Evolutionary conservation across 306 rosid genomes (phyloP).

Genomic region (Cucurbita ficifolia): DNA sequence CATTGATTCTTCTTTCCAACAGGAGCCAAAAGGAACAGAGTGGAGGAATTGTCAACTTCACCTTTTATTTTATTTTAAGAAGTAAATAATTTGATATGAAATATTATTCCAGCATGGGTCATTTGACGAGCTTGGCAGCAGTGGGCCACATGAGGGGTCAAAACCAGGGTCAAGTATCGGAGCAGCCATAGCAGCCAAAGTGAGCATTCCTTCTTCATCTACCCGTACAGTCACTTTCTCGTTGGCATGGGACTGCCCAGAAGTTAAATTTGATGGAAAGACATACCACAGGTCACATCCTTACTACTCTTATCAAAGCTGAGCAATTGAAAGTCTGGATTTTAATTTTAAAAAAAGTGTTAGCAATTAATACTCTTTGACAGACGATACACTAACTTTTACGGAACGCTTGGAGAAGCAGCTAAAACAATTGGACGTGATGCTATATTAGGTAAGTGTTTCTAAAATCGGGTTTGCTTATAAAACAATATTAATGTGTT

Average conservation of each 20-base stretch:
- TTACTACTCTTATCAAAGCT: no score
- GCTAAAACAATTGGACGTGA: conserved; percentile 65
- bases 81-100: neutral
- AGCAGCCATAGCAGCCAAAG: conserved; percentile 86
- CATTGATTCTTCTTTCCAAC: neutral
- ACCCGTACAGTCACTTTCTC: conserved; percentile 68
- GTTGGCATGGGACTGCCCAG: conserved; percentile 91
- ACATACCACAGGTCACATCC: conserved; percentile 47
- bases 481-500: neutral
- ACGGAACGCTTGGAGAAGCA: conserved; percentile 57
- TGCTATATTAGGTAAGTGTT: conserved; percentile 54
- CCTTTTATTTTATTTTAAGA: neutral
- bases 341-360: no score
- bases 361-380: no score
- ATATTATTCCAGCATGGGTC: conserved; percentile 46
- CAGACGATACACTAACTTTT: conserved; percentile 78
- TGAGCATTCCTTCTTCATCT: conserved; percentile 45
- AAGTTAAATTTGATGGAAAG: conserved; percentile 51
- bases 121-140: conserved; percentile 44
- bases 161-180: conserved; percentile 71
- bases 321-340: neutral
- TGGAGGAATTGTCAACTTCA: neutral
- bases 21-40: neutral
- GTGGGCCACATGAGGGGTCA: conserved; percentile 29
- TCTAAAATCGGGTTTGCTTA: neutral